Conservation (phyloP, 129 eudicot species). For the Arctium lappa region DNA sequence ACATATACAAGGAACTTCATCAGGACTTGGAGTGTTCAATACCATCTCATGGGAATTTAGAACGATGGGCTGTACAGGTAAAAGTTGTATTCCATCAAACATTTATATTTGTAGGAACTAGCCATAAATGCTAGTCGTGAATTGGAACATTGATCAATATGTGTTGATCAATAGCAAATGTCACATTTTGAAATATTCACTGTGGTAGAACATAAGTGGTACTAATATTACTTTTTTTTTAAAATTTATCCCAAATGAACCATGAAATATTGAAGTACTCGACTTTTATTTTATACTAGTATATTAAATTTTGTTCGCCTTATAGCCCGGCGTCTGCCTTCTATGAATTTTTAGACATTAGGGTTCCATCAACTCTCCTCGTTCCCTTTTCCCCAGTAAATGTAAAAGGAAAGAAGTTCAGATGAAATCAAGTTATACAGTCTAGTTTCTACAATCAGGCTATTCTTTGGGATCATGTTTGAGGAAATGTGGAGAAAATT, state of each 20-base stretch:
- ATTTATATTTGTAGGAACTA: not conserved
- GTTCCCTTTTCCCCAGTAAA: not conserved
- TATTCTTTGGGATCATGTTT: not conserved
- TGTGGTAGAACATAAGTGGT: not conserved
- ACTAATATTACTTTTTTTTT: not conserved
- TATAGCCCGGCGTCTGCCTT: not conserved
- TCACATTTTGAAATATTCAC: no score
- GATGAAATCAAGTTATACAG: not conserved
- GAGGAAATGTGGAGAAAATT: not conserved
- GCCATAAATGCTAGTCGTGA: not conserved
- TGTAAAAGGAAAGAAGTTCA: not conserved
- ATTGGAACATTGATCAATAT: not conserved
- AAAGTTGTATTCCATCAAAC: not conserved
- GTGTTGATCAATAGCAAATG: not conserved
- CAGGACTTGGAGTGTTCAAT: conserved; percentile 81
- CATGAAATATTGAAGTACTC: not conserved
- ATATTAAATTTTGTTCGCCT: not conserved
- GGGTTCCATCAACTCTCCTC: not conserved
- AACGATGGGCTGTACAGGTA: conserved; percentile 95
- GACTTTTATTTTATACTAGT: not conserved
- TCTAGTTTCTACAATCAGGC: not conserved
- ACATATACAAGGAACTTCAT: conserved; percentile 88
- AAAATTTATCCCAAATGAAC: not conserved
- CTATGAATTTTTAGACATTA: not conserved
- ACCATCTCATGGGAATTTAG: conserved; percentile 87